A percentile compares a stretch with the other conserved stretches of the same genome.
These are phyloP conservation scores for Dactylellina parvicollis DNA, from an alignment of 2,329 filamentous ascomycete species.

Conservation along the genomic window DNA sequence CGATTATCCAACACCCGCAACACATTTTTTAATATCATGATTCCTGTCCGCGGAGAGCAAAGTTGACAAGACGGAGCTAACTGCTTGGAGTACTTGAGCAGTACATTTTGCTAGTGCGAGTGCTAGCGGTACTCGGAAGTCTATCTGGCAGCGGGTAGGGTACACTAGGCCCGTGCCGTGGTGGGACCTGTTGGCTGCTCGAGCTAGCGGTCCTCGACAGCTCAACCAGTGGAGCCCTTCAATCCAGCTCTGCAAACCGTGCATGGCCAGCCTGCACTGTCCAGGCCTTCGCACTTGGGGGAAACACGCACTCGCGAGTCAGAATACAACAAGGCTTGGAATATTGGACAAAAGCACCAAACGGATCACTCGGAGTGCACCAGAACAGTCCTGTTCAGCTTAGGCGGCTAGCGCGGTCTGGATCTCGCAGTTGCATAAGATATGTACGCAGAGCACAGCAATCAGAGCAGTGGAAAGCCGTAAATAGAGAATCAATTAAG, in stretches of 20 bases:
- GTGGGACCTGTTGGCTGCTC: slow-evolving; percentile 18
- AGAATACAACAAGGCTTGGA: background rate
- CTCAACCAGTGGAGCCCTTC: background rate
- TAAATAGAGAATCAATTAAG: background rate
- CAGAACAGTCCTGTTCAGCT: too few relatives aligned
- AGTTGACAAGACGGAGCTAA: too few relatives aligned
- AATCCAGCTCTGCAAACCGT: slow-evolving; percentile 14
- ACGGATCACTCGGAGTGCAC: too few relatives aligned
- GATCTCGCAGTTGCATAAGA: background rate
- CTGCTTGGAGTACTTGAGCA: too few relatives aligned
- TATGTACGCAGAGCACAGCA: background rate
- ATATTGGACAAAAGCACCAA: background rate
- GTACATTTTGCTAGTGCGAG: too few relatives aligned
- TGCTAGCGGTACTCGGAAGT: background rate
- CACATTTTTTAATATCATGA: background rate
- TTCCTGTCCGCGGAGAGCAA: too few relatives aligned
- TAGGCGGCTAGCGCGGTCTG: slow-evolving; percentile 12
- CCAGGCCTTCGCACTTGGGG: slow-evolving; percentile 21
- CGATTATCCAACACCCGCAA: slow-evolving; percentile 37
- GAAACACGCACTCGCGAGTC: background rate
- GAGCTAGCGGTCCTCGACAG: too few relatives aligned
- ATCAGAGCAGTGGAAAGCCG: background rate
- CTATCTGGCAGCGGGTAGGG: background rate
- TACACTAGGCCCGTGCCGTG: slow-evolving; percentile 26
- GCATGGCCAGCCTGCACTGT: slow-evolving; percentile 30